A percentile compares a stretch with the other conserved stretches of the same genome.
Evolutionary conservation across 2,329 filamentous ascomycete species (phyloP).

Genomic region (Mariannaea elegans): DNA sequence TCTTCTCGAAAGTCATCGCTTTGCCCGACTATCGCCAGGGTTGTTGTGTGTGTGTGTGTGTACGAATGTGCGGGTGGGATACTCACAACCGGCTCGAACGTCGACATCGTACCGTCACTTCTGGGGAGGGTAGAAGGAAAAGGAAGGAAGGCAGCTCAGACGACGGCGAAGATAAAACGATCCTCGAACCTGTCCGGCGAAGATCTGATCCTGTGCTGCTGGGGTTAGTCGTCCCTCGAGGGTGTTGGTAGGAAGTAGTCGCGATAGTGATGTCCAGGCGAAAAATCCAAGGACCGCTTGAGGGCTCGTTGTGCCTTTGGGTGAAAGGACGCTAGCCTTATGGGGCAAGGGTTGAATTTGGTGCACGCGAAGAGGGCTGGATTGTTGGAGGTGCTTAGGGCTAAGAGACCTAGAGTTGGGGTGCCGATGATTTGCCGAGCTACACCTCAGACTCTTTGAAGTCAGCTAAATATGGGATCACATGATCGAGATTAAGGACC

Average conservation of each 20-base stretch:
- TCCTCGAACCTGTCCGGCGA: conserved; percentile 49
- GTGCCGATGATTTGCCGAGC: conserved; percentile 44
- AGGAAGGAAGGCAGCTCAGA: conserved; percentile 47
- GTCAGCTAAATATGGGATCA: neutral
- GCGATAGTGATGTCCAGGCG: conserved; percentile 50
- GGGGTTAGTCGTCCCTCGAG: conserved; percentile 53
- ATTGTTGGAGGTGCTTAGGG: conserved; percentile 49
- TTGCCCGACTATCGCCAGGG: conserved; percentile 32
- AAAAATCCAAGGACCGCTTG: conserved; percentile 53
- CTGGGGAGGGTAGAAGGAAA: conserved; percentile 39
- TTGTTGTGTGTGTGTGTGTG: conserved; percentile 12
- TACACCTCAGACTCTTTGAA: neutral
- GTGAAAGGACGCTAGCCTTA: conserved; percentile 44
- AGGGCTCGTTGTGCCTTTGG: conserved; percentile 53
- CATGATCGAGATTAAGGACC: conserved; percentile 1
- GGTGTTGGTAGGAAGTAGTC: conserved; percentile 50
- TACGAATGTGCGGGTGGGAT: conserved; percentile 29
- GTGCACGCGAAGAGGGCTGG: conserved; percentile 48
- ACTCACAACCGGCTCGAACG: conserved; percentile 77
- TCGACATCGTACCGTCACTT: conserved; percentile 66
- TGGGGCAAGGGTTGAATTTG: conserved; percentile 41
- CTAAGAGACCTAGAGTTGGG: conserved; percentile 49
- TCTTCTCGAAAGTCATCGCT: conserved; percentile 12
- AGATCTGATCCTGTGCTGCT: conserved; percentile 52
- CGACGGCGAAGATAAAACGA: conserved; percentile 47